phyloP scores from a whole-genome alignment of 257 asterid genomes.

The Solanum chiquidenum region DNA sequence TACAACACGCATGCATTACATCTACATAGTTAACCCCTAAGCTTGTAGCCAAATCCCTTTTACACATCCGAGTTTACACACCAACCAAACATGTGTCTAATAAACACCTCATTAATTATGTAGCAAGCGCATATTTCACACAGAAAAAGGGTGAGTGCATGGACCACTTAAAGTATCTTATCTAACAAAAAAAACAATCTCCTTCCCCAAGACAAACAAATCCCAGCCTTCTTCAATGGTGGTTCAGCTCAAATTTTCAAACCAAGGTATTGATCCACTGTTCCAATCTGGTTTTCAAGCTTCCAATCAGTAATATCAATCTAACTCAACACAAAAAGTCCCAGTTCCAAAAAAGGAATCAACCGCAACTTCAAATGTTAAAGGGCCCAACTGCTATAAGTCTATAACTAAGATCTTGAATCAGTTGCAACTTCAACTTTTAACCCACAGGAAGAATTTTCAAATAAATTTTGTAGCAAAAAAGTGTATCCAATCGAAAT shows the following conservation, averaged over 20 bases:
- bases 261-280: background rate
- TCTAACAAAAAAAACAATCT: background rate
- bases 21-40: background rate
- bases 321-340: background rate
- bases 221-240: background rate
- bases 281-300: background rate
- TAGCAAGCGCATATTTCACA: background rate
- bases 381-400: background rate
- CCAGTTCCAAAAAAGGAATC: background rate
- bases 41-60: background rate
- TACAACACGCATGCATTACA: background rate
- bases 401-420: background rate
- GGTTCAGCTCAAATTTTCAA: background rate
- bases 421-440: background rate
- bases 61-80: background rate
- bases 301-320: background rate
- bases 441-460: background rate
- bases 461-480: background rate
- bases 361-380: background rate
- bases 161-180: background rate
- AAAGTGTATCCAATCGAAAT: background rate
- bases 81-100: background rate
- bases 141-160: background rate
- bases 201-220: background rate
- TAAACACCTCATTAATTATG: background rate